Evolutionary conservation across 768 basidiomycete species (phyloP).

Genomic region (Cystobasidium onofrii): DNA sequence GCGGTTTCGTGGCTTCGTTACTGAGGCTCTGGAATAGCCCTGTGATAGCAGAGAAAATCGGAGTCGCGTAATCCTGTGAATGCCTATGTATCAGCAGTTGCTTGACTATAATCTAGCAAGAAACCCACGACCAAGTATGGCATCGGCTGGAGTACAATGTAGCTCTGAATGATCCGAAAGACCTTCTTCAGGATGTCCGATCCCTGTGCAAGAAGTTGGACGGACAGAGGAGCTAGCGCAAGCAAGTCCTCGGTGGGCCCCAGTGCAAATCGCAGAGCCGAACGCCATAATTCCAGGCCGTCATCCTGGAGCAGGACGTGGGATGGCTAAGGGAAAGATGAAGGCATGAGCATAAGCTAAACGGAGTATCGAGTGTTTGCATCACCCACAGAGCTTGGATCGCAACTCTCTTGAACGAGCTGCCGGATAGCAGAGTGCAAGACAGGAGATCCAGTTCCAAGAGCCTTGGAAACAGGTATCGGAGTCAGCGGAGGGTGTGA

Average conservation of each 20-base stretch:
- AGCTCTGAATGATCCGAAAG: conserved; percentile 63
- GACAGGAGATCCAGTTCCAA: conserved; percentile 56
- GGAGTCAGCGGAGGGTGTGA: not conserved
- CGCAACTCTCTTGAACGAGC: conserved; percentile 59
- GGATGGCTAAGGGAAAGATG: conserved; percentile 37
- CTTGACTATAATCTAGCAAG: too few relatives aligned
- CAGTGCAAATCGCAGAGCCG: conserved; percentile 60
- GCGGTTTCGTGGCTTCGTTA: not conserved
- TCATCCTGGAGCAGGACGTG: conserved; percentile 60
- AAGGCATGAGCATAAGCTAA: conserved; percentile 32
- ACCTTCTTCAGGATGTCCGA: conserved; percentile 66
- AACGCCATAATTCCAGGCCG: conserved; percentile 65
- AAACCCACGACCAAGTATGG: conserved; percentile 59
- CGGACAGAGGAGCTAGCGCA: conserved; percentile 57
- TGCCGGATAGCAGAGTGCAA: conserved; percentile 57
- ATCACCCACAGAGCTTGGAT: conserved; percentile 51
- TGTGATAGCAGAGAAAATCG: not conserved
- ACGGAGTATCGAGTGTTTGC: not conserved
- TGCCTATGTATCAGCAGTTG: too few relatives aligned
- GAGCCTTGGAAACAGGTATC: conserved; percentile 52
- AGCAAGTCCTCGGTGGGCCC: conserved; percentile 51
- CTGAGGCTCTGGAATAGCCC: not conserved
- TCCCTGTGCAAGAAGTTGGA: conserved; percentile 59
- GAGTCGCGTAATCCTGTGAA: not conserved
- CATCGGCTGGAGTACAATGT: conserved; percentile 62